Percentiles rank a stretch among this genome's conserved stretches.
These are phyloP conservation scores for Cladosporium sp. DNA, from an alignment of 2,329 filamentous ascomycete species.

Conservation along the genomic window DNA sequence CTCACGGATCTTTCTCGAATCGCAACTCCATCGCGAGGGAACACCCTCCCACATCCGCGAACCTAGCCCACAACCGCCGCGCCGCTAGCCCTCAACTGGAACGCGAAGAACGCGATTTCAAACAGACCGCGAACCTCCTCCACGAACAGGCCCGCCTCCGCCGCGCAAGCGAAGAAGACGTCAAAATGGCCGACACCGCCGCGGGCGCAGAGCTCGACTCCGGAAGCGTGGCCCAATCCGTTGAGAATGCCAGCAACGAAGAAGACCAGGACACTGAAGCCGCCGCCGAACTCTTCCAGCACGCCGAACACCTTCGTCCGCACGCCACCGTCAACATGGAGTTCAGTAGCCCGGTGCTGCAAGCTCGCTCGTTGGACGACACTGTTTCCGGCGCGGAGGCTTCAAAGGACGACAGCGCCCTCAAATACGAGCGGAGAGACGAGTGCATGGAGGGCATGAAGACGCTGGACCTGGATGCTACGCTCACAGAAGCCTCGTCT, in stretches of 20 bases:
- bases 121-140: conserved; percentile 83
- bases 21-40: conserved; percentile 33
- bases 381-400: conserved; percentile 14
- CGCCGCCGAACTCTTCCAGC: conserved; percentile 44
- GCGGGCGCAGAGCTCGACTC: conserved; percentile 29
- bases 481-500: not conserved
- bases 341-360: conserved; percentile 43
- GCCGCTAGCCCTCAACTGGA: conserved; percentile 85
- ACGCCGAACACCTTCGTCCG: conserved; percentile 44
- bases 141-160: conserved; percentile 49
- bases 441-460: conserved; percentile 22
- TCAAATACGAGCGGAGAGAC: conserved; percentile 20
- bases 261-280: conserved; percentile 44
- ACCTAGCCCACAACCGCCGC: conserved; percentile 55
- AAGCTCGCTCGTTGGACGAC: not conserved
- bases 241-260: conserved; percentile 37
- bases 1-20: conserved; percentile 57
- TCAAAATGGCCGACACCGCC: conserved; percentile 27
- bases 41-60: conserved; percentile 35
- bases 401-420: not conserved
- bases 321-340: conserved; percentile 36
- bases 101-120: conserved; percentile 94
- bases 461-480: conserved; percentile 2
- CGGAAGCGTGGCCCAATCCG: conserved; percentile 29
- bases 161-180: conserved; percentile 35